phyloP scores from a whole-genome alignment of 371 early-diverging fungal species.

The Lichtheimia hyalospora region DNA sequence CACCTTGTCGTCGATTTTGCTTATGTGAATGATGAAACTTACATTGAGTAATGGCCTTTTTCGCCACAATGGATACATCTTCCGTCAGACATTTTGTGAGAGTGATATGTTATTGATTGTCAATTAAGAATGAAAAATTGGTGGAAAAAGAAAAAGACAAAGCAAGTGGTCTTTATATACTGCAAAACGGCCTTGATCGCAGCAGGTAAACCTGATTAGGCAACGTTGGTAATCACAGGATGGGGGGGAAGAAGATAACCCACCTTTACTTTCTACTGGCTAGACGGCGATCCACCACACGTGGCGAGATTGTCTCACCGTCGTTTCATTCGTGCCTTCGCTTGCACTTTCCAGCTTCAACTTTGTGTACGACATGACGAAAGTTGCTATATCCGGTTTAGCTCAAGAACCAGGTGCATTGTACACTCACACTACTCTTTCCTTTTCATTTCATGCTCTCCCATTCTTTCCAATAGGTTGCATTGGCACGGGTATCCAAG shows the following conservation, averaged over 20 bases:
- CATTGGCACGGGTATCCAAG: too few relatives aligned
- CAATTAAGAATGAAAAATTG: not conserved
- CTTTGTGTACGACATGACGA: too few relatives aligned
- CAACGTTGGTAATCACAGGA: too few relatives aligned
- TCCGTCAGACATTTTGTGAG: conserved; percentile 38
- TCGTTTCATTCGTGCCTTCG: conserved; percentile 5
- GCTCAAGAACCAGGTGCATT: too few relatives aligned
- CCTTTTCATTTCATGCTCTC: not conserved
- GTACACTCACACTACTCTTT: not conserved
- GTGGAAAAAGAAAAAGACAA: conserved; percentile 1
- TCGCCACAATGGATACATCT: conserved; percentile 52
- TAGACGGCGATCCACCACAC: not conserved
- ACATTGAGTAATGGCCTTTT: conserved; percentile 53
- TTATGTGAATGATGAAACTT: conserved; percentile 15
- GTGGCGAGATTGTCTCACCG: conserved; percentile 4
- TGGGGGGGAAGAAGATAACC: too few relatives aligned
- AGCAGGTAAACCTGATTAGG: too few relatives aligned
- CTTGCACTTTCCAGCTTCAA: not conserved
- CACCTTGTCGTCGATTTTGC: not conserved
- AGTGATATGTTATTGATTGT: too few relatives aligned
- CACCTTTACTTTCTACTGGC: too few relatives aligned
- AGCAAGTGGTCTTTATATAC: conserved; percentile 1
- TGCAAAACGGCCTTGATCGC: not conserved
- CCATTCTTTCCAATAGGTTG: not conserved
- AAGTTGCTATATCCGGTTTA: too few relatives aligned